Conservation (phyloP, 768 basidiomycete genomes). For the Flagelloscypha sp. region DNA sequence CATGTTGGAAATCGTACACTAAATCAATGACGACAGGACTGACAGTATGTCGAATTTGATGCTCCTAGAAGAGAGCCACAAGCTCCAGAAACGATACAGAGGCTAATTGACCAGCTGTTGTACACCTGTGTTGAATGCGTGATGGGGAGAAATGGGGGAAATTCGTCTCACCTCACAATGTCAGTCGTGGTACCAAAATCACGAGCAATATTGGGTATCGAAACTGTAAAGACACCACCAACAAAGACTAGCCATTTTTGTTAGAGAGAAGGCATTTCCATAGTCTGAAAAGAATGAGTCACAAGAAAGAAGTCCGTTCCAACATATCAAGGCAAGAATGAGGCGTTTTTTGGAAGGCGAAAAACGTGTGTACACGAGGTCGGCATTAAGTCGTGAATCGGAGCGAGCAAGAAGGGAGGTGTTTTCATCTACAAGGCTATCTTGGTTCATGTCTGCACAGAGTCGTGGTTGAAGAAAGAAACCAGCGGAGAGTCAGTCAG, state of each 20-base stretch:
- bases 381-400: too few species aligned
- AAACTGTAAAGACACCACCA: slow-evolving; percentile 61
- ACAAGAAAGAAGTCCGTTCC: slow-evolving; percentile 59
- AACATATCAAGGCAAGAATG: slow-evolving; percentile 52
- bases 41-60: slow-evolving; percentile 43
- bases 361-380: slow-evolving; percentile 60
- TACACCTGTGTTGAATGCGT: not conserved
- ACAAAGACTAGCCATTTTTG: slow-evolving; percentile 46
- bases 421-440: too few species aligned
- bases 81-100: slow-evolving; percentile 38
- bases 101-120: slow-evolving; percentile 39
- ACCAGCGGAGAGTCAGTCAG: too few species aligned
- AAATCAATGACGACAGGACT: slow-evolving; percentile 11
- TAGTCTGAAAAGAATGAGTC: slow-evolving; percentile 13
- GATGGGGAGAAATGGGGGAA: not conserved
- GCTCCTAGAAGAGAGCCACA: slow-evolving; percentile 45
- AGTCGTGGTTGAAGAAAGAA: too few species aligned
- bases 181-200: slow-evolving; percentile 52
- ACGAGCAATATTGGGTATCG: slow-evolving; percentile 62
- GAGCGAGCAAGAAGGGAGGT: too few species aligned
- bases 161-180: slow-evolving; percentile 41
- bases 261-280: not conserved
- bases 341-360: slow-evolving; percentile 36
- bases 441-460: too few species aligned
- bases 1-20: slow-evolving; percentile 1